Evolutionary conservation across 345 rosid species (phyloP).

Genomic region (Camelina hispida): DNA sequence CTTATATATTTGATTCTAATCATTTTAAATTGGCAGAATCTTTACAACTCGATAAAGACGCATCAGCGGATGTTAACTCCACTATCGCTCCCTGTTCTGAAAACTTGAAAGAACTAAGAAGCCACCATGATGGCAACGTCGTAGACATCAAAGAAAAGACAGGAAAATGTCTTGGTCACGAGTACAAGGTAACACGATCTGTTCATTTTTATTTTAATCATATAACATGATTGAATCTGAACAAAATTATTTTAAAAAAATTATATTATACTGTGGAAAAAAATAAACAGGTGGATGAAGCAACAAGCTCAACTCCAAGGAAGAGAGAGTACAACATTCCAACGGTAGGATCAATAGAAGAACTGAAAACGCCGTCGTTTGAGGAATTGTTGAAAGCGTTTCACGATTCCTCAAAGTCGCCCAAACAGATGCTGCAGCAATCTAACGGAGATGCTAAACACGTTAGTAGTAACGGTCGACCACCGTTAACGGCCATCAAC

Average conservation of each 20-base stretch:
- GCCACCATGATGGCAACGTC: conserved; percentile 74
- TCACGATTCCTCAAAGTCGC: conserved; percentile 64
- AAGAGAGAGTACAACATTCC: conserved; percentile 81
- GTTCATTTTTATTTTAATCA: not conserved
- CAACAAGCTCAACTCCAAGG: conserved; percentile 90
- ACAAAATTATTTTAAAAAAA: too few relatives aligned
- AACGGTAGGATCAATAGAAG: conserved; percentile 74
- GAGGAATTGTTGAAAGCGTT: conserved; percentile 76
- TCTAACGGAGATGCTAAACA: conserved; percentile 77
- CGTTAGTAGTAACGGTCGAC: conserved; percentile 43
- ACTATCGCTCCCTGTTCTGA: conserved; percentile 74
- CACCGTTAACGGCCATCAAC: conserved; percentile 48
- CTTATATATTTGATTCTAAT: not conserved
- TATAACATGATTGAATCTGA: not conserved
- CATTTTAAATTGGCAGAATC: conserved; percentile 57
- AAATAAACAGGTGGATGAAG: conserved; percentile 75
- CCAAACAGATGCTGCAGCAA: conserved; percentile 52
- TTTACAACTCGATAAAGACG: conserved; percentile 83
- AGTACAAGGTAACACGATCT: conserved; percentile 62
- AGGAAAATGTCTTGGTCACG: conserved; percentile 80
- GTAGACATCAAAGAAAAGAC: conserved; percentile 77
- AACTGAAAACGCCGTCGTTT: conserved; percentile 87
- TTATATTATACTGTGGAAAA: too few relatives aligned
- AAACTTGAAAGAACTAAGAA: conserved; percentile 75
- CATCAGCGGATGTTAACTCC: conserved; percentile 72